These are phyloP conservation scores for Chaetomium olivaceum DNA, from an alignment of 2,329 filamentous ascomycete species.

Conservation along the genomic window DNA sequence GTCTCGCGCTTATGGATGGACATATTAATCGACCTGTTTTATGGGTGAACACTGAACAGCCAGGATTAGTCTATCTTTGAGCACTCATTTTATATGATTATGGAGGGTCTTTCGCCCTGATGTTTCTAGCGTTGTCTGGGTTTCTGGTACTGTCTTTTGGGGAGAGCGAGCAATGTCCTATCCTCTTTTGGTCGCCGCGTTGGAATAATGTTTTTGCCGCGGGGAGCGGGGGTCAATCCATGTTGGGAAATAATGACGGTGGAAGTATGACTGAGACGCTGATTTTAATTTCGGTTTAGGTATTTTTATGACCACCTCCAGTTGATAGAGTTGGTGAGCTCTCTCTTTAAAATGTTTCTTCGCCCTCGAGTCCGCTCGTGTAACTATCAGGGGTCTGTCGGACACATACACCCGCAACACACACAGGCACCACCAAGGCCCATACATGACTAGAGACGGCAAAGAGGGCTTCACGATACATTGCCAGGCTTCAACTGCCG, in stretches of 20 bases:
- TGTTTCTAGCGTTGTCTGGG: not conserved
- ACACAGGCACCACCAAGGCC: not conserved
- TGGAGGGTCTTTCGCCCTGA: not conserved
- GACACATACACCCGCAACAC: not conserved
- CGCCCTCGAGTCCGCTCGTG: too few species aligned
- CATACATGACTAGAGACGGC: not conserved
- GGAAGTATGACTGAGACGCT: not conserved
- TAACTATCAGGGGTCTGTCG: not conserved
- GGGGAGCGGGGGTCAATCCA: not conserved
- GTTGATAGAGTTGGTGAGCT: not conserved
- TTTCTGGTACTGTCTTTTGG: not conserved
- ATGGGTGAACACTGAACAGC: not conserved
- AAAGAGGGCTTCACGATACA: not conserved
- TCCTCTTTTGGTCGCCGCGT: not conserved
- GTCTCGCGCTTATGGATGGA: not conserved
- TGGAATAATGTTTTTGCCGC: not conserved
- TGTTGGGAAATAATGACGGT: not conserved
- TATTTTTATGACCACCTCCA: not conserved
- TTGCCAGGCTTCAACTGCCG: slow-evolving; percentile 2
- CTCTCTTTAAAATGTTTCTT: not conserved
- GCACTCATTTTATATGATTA: not conserved
- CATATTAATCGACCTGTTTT: not conserved
- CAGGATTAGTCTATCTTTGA: not conserved
- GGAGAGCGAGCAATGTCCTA: not conserved
- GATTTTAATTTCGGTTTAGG: not conserved